phyloP scores from a whole-genome alignment of 2,329 filamentous ascomycete genomes.

The Mariannaea sp. region DNA sequence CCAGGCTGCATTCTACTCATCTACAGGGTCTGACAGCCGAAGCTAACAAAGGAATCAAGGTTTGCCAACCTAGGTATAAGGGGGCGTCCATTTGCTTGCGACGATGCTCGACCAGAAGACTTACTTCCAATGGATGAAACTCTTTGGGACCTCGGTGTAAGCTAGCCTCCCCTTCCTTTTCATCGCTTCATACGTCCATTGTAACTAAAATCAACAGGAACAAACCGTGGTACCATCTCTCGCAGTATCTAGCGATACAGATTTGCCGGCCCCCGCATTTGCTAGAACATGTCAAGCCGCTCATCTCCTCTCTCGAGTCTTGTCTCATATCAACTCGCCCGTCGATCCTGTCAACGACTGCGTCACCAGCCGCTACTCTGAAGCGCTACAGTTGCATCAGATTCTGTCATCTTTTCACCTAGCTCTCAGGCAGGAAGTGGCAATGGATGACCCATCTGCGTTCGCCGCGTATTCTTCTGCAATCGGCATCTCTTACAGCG shows the following conservation, averaged over 20 bases:
- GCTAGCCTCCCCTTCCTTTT: not conserved
- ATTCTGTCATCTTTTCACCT: slow-evolving; percentile 10
- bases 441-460: not conserved
- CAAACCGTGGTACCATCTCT: slow-evolving; percentile 14
- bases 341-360: not conserved
- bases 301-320: slow-evolving; percentile 12
- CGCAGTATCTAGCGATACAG: slow-evolving; percentile 12
- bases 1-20: not conserved
- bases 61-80: slow-evolving; percentile 12
- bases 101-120: slow-evolving; percentile 12
- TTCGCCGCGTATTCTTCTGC: slow-evolving; percentile 7
- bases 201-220: too few relatives aligned
- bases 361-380: slow-evolving; percentile 1
- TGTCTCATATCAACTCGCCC: slow-evolving; percentile 4
- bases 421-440: slow-evolving; percentile 5
- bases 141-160: slow-evolving; percentile 12
- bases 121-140: slow-evolving; percentile 16
- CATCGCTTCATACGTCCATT: too few relatives aligned
- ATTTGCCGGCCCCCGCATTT: slow-evolving; percentile 7
- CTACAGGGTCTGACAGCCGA: too few relatives aligned
- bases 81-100: slow-evolving; percentile 12
- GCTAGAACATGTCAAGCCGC: slow-evolving; percentile 13
- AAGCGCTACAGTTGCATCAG: slow-evolving; percentile 4
- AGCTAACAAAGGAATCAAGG: not conserved
- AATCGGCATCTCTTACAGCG: slow-evolving; percentile 9